Conservation (phyloP, 805 yeast species). For the Teunomyces pallodes region DNA sequence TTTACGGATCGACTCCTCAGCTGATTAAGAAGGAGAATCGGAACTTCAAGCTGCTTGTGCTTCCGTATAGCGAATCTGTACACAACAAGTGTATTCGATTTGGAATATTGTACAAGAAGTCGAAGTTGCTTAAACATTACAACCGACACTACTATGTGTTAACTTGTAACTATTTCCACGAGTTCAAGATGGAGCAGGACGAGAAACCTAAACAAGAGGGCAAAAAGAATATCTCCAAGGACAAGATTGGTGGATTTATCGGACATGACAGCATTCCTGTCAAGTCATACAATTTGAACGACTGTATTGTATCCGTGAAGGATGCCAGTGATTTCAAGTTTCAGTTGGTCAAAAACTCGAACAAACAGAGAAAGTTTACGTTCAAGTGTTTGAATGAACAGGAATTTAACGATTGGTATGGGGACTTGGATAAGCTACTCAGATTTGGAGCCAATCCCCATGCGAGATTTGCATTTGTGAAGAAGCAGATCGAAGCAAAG, state of each 20-base stretch:
- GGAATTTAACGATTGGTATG: slow-evolving; percentile 52
- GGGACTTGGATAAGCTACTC: slow-evolving; percentile 52
- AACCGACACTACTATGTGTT: slow-evolving; percentile 35
- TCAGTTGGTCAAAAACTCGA: slow-evolving; percentile 26
- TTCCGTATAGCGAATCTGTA: slow-evolving; percentile 37
- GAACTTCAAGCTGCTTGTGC: slow-evolving; percentile 16
- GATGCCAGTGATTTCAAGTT: slow-evolving; percentile 35
- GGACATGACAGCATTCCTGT: slow-evolving; percentile 39
- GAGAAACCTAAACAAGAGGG: slow-evolving; percentile 8
- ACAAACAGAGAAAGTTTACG: slow-evolving; percentile 29
- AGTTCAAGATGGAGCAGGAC: slow-evolving; percentile 33
- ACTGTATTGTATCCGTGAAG: slow-evolving; percentile 29
- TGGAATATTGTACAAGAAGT: slow-evolving; percentile 40
- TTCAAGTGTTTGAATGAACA: slow-evolving; percentile 45
- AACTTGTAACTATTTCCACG: slow-evolving; percentile 44
- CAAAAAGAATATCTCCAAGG: slow-evolving; percentile 19
- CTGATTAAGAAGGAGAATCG: slow-evolving; percentile 19
- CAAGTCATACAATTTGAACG: slow-evolving; percentile 42
- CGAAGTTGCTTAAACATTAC: slow-evolving; percentile 40
- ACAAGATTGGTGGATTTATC: slow-evolving; percentile 39
- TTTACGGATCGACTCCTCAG: slow-evolving; percentile 15
- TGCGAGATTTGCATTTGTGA: slow-evolving; percentile 50
- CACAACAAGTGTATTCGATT: slow-evolving; percentile 40
- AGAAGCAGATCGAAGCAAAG: slow-evolving; percentile 34
- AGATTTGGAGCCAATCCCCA: slow-evolving; percentile 43